Base-by-base conservation (phyloP, 2,329 filamentous ascomycete species). In the Alternaria infectoria region DNA sequence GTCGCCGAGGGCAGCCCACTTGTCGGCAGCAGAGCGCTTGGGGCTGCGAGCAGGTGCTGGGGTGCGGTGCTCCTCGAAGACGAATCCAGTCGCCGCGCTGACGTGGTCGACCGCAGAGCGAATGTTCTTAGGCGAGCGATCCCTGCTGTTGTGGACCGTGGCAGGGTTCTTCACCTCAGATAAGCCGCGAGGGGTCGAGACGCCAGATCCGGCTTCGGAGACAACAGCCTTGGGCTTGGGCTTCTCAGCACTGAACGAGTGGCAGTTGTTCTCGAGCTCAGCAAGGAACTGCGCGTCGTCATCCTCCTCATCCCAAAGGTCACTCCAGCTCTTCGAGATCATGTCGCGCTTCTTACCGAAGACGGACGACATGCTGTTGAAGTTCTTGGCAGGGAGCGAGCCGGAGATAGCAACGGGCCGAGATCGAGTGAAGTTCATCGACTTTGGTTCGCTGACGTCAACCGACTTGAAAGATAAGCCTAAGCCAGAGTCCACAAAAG, bases 271-370 rank as follows among this genome's bases (percentile, higher is more conserved):
- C 75, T 90, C 88, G 36, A 86, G 84, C 71, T 92, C 88, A 66
- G 91, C 76, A 17, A 78, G 66, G 57, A 74, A 75, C 54, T 75
- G 89, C 56, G 69, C 69, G 68, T 91, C 90, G 74, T 96, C 93
- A 57, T 98, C 95, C 78, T 98, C 95, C 79, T 98, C 95, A 62
- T 98, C 95, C 91, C 93, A 97, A 80, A 98, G 89, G 79, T 99
- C 96, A 75, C 94, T 97, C 96, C 96, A 99, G 85, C 96, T 98
- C 90, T 98, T 98, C 60, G 96, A 97, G 51, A 96, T 92, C 51
- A 87, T 84, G 49, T 95, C 91, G 66, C 89, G 87, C 77, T 91
- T 89, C 75, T 89, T 89, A 55, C 92, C 92, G 77, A 97, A 95
- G 54, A 95, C 88, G 76, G 91, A 88, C 5, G 92, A 89, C 86